These are phyloP conservation scores for Aspergillus pseudotamarii DNA, from an alignment of 2,329 filamentous ascomycete species.

Conservation along the genomic window DNA sequence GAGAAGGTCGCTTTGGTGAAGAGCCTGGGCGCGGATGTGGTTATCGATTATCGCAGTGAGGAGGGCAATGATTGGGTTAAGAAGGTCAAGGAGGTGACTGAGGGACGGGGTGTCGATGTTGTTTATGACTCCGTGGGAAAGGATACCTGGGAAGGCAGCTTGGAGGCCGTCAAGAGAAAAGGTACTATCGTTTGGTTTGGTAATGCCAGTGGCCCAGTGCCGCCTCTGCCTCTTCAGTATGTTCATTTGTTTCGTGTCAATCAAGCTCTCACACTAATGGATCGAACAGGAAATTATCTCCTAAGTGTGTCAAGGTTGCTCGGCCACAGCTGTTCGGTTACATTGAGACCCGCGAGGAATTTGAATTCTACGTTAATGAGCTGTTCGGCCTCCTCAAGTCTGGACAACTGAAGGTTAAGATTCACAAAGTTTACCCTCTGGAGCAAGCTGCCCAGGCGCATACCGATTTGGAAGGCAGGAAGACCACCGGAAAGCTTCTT, in stretches of 20 bases:
- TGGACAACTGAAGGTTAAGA: conserved; percentile 69
- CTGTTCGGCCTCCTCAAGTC: conserved; percentile 72
- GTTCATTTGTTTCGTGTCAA: conserved; percentile 45
- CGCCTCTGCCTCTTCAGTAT: conserved; percentile 65
- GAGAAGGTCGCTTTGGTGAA: conserved; percentile 74
- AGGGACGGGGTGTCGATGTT: conserved; percentile 70
- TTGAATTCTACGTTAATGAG: conserved; percentile 69
- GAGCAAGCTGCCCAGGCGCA: conserved; percentile 74
- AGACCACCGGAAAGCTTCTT: conserved; percentile 82
- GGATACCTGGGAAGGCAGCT: conserved; percentile 76
- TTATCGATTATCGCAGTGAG: conserved; percentile 81
- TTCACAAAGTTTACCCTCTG: conserved; percentile 78
- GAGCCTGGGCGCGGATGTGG: conserved; percentile 67
- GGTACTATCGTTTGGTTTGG: conserved; percentile 78
- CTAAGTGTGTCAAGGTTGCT: conserved; percentile 77
- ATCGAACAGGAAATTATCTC: conserved; percentile 50
- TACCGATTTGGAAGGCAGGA: conserved; percentile 75
- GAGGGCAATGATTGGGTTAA: conserved; percentile 79
- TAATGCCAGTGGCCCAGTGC: conserved; percentile 77
- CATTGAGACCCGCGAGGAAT: conserved; percentile 68
- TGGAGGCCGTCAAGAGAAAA: conserved; percentile 75
- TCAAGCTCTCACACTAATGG: conserved; percentile 10
- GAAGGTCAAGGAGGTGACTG: conserved; percentile 80
- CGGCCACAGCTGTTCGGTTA: conserved; percentile 76
- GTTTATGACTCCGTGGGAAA: conserved; percentile 88